A percentile compares a stretch with the other conserved stretches of the same genome.
Evolutionary conservation across 805 yeast species (phyloP).

Genomic region (Clavispora phyllophila): DNA sequence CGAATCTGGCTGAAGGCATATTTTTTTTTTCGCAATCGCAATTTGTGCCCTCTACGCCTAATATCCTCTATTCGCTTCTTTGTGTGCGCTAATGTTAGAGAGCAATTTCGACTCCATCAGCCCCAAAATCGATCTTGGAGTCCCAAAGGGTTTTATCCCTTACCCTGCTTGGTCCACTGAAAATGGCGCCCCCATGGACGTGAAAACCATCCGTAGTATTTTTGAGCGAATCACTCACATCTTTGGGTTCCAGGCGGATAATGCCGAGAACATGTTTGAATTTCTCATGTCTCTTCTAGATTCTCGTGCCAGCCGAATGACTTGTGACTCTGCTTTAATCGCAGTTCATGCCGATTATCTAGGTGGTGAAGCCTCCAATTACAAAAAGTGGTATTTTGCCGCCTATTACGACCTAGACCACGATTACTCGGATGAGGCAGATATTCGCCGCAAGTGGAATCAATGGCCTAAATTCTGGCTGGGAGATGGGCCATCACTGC

Average conservation of each 20-base stretch:
- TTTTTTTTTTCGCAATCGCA: slow-evolving; percentile 1
- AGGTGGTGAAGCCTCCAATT: slow-evolving; percentile 86
- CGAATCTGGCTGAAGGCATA: slow-evolving; percentile 29
- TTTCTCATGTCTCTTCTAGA: slow-evolving; percentile 77
- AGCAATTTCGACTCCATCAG: background rate
- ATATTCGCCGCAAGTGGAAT: slow-evolving; percentile 33
- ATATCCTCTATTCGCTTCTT: slow-evolving; percentile 6
- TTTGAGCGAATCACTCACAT: slow-evolving; percentile 53
- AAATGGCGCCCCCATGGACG: slow-evolving; percentile 14
- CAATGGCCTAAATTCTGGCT: slow-evolving; percentile 18
- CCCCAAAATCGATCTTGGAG: background rate
- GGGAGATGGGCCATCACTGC: background rate
- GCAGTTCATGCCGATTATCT: slow-evolving; percentile 86
- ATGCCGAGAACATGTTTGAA: slow-evolving; percentile 74
- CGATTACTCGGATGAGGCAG: slow-evolving; percentile 21
- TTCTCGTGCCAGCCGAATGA: slow-evolving; percentile 78
- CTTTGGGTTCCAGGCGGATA: slow-evolving; percentile 84
- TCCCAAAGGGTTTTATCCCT: background rate
- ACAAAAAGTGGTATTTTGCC: slow-evolving; percentile 88
- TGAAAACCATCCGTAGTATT: slow-evolving; percentile 52
- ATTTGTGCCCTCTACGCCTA: background rate
- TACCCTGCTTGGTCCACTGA: slow-evolving; percentile 13
- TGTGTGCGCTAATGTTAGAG: slow-evolving; percentile 6
- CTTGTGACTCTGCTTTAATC: slow-evolving; percentile 63
- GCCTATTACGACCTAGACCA: slow-evolving; percentile 77